phyloP scores from a whole-genome alignment of 1,284 basidiomycete species.

The Hypsizygus ulmarius region DNA sequence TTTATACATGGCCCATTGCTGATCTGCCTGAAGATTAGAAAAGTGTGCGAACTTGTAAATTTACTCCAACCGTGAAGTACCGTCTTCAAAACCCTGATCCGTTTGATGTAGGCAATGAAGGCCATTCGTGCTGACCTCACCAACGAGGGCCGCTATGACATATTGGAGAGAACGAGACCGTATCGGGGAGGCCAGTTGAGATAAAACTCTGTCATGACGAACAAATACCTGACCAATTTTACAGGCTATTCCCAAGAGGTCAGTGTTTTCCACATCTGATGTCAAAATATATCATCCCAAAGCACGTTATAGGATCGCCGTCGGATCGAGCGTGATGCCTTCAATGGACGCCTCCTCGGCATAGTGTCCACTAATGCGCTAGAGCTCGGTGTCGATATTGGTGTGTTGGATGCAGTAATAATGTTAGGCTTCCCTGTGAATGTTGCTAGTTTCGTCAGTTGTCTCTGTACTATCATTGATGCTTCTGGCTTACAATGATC shows the following conservation, averaged over 20 bases:
- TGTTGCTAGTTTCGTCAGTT: slow-evolving; percentile 71
- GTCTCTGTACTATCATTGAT: slow-evolving; percentile 2
- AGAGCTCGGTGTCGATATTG: slow-evolving; percentile 91
- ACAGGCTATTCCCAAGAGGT: slow-evolving; percentile 41
- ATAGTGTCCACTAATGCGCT: slow-evolving; percentile 92
- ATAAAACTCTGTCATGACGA: not conserved
- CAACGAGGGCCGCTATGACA: slow-evolving; percentile 73
- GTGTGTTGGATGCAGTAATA: slow-evolving; percentile 83
- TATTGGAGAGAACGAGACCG: slow-evolving; percentile 76
- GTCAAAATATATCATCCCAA: not conserved
- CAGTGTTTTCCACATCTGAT: not conserved
- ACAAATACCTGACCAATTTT: not conserved
- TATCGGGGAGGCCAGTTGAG: slow-evolving; percentile 74
- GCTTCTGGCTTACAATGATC: slow-evolving; percentile 1
- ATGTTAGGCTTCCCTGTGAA: slow-evolving; percentile 86
- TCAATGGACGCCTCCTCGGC: slow-evolving; percentile 78
- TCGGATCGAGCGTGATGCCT: slow-evolving; percentile 83
- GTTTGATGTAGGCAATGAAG: slow-evolving; percentile 65
- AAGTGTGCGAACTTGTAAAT: slow-evolving; percentile 77
- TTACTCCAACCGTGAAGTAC: slow-evolving; percentile 1
- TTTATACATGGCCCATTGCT: not conserved
- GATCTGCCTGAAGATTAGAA: slow-evolving; percentile 56
- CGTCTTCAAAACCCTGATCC: not conserved
- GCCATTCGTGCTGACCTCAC: slow-evolving; percentile 71
- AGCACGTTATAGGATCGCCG: slow-evolving; percentile 63